Evolutionary conservation across 768 basidiomycete genomes (phyloP).

Genomic region (Pleurotus salmoneostramineus): DNA sequence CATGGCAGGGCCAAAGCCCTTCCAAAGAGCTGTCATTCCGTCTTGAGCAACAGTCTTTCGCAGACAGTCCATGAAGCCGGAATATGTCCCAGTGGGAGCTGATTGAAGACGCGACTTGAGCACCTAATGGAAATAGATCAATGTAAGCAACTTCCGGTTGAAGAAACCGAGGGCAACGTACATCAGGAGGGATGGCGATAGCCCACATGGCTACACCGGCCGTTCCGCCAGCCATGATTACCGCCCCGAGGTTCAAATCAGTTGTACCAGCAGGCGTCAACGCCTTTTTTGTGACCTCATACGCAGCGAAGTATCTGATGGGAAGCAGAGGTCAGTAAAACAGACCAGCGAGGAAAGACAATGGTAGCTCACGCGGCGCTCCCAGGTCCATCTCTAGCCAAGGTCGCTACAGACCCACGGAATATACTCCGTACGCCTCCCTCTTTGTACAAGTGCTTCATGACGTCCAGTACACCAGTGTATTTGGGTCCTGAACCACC

Average conservation of each 20-base stretch:
- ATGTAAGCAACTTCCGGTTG: neutral
- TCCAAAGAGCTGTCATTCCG: constrained; percentile 88
- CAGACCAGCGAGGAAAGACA: neutral
- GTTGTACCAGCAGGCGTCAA: constrained; percentile 79
- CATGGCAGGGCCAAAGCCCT: constrained; percentile 98
- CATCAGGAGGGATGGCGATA: constrained; percentile 95
- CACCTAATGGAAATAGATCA: constrained; percentile 48
- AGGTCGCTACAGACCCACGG: constrained; percentile 89
- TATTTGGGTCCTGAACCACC: constrained; percentile 69
- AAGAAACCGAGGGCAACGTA: constrained; percentile 32
- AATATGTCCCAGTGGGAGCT: constrained; percentile 96
- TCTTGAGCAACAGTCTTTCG: constrained; percentile 89
- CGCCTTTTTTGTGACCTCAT: constrained; percentile 88
- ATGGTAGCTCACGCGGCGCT: constrained; percentile 77
- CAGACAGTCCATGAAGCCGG: constrained; percentile 88
- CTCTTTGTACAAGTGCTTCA: constrained; percentile 87
- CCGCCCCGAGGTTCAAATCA: constrained; percentile 79
- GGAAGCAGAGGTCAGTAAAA: constrained; percentile 8
- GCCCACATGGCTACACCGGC: constrained; percentile 99
- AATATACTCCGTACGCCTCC: constrained; percentile 91
- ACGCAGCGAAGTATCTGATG: constrained; percentile 92
- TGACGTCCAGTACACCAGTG: constrained; percentile 88
- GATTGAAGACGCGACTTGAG: constrained; percentile 95
- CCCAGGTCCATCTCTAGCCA: constrained; percentile 94
- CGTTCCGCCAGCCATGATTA: constrained; percentile 89